These are phyloP conservation scores for Diphasiastrum complanatum DNA, from an alignment of 83 land plant species.

Conservation along the genomic window DNA sequence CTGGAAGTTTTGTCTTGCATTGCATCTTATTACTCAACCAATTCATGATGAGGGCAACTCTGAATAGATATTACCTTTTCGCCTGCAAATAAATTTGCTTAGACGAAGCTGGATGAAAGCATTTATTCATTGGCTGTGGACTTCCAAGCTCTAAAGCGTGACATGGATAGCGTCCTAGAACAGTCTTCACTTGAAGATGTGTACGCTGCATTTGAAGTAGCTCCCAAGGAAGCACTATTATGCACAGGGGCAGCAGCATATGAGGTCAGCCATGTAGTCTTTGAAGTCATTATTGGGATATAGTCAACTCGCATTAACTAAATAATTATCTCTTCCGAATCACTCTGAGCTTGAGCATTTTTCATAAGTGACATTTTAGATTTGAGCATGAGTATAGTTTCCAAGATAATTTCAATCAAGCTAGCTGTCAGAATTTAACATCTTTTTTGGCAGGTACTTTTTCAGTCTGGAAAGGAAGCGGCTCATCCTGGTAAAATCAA, in stretches of 20 bases:
- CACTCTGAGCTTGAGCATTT: too few relatives aligned
- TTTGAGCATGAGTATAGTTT: too few relatives aligned
- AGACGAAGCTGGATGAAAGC: slow-evolving; percentile 56
- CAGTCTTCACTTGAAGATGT: slow-evolving; percentile 38
- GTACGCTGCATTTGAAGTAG: slow-evolving; percentile 42
- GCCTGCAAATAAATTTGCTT: slow-evolving; percentile 2
- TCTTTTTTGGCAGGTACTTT: slow-evolving; percentile 21
- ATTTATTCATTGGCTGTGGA: slow-evolving; percentile 50
- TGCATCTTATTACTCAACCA: not conserved
- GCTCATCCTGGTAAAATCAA: slow-evolving; percentile 45
- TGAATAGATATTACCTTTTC: not conserved
- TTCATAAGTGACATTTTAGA: too few relatives aligned
- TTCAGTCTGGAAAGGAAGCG: slow-evolving; percentile 29
- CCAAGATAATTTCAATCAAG: too few relatives aligned
- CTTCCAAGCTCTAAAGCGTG: slow-evolving; percentile 35
- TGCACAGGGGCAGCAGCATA: slow-evolving; percentile 87
- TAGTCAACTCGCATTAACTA: too few relatives aligned
- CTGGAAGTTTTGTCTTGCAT: not conserved
- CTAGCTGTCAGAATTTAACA: too few relatives aligned
- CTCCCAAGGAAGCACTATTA: slow-evolving; percentile 67
- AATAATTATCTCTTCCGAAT: too few relatives aligned
- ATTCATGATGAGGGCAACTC: slow-evolving; percentile 1
- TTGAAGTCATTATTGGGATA: too few relatives aligned
- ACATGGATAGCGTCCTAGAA: slow-evolving; percentile 17
- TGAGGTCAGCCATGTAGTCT: slow-evolving; percentile 62